phyloP scores from a whole-genome alignment of 495 filamentous ascomycete genomes.

The Penicillium canariense region DNA sequence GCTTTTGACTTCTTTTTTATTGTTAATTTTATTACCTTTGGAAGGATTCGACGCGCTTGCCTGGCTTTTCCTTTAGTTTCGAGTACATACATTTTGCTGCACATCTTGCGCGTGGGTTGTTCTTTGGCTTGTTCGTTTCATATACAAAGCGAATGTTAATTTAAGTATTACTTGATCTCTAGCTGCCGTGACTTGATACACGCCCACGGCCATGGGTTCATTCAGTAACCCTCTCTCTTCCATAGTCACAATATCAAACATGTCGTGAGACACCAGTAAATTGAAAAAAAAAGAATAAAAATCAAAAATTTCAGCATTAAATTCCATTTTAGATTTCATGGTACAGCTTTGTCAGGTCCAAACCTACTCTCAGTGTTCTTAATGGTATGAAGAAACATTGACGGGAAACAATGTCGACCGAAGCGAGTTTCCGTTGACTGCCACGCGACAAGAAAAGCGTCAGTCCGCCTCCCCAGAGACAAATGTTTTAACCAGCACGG shows the following conservation, averaged over 20 bases:
- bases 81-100: slow-evolving; percentile 1
- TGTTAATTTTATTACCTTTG: not conserved
- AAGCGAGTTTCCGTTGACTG: slow-evolving; percentile 14
- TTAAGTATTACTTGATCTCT: not conserved
- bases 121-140: not conserved
- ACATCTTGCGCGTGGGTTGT: not conserved
- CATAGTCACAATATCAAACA: not conserved
- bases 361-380: slow-evolving; percentile 20
- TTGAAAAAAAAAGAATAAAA: not conserved
- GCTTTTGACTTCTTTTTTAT: not conserved
- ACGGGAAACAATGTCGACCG: slow-evolving; percentile 30
- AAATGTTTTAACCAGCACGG: not conserved
- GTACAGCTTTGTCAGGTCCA: slow-evolving; percentile 20
- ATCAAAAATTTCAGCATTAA: not conserved
- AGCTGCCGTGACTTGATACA: no score
- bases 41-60: not conserved
- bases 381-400: slow-evolving; percentile 27
- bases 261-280: not conserved
- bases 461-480: not conserved
- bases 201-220: no score
- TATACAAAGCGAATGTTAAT: slow-evolving; percentile 2
- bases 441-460: not conserved
- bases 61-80: not conserved
- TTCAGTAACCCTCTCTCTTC: no score
- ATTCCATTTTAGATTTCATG: slow-evolving; percentile 4